Evolutionary conservation across 1,139 yeast species (phyloP).

Genomic region (Pichia sp.): DNA sequence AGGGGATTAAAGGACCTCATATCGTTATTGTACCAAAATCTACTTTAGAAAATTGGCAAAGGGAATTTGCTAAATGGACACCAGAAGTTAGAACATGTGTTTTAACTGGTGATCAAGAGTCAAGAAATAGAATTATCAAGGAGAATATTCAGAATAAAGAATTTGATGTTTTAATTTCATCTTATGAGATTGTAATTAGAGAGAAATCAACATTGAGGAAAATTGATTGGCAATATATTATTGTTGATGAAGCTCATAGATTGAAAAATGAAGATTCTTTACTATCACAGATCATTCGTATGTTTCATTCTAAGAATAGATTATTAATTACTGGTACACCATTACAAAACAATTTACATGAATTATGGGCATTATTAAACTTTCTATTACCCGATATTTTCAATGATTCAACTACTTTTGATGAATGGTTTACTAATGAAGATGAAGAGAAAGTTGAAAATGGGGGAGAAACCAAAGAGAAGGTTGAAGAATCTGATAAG

Average conservation of each 20-base stretch:
- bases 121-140: slow-evolving; percentile 47
- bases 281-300: slow-evolving; percentile 64
- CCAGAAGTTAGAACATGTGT: slow-evolving; percentile 66
- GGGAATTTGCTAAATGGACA: slow-evolving; percentile 73
- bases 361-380: slow-evolving; percentile 72
- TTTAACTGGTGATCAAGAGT: slow-evolving; percentile 67
- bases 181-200: slow-evolving; percentile 70
- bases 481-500: slow-evolving; percentile 21
- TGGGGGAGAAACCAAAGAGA: slow-evolving; percentile 24
- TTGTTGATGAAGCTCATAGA: slow-evolving; percentile 79
- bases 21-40: slow-evolving; percentile 72
- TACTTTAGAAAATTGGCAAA: slow-evolving; percentile 71
- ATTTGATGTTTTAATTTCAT: slow-evolving; percentile 66
- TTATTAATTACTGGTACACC: slow-evolving; percentile 77
- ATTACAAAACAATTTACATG: slow-evolving; percentile 69
- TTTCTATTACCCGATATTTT: slow-evolving; percentile 73
- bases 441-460: slow-evolving; percentile 22
- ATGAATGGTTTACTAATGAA: slow-evolving; percentile 50
- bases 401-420: slow-evolving; percentile 66
- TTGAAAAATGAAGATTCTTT: slow-evolving; percentile 72
- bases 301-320: slow-evolving; percentile 64
- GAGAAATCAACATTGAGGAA: slow-evolving; percentile 60
- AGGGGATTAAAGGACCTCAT: slow-evolving; percentile 62
- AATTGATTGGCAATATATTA: slow-evolving; percentile 65
- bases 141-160: slow-evolving; percentile 49